These are phyloP conservation scores for Aspergillus haitiensis DNA, from an alignment of 495 filamentous ascomycete genomes.

Conservation along the genomic window DNA sequence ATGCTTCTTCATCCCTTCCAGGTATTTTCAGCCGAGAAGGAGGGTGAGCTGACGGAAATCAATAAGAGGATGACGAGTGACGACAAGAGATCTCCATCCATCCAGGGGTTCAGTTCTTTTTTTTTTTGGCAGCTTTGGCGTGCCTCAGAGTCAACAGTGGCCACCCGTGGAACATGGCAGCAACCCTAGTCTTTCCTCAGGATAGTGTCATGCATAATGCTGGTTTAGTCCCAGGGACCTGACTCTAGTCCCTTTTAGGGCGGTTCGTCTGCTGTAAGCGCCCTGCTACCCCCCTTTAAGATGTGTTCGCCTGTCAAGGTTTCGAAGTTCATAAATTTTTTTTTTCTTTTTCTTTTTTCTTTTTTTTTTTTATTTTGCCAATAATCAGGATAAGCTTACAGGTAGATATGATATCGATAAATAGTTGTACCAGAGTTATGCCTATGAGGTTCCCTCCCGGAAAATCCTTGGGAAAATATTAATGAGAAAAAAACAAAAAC, in stretches of 20 bases:
- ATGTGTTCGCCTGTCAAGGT: slow-evolving; percentile 1
- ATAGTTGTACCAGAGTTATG: too few species aligned
- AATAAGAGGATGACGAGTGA: neutral
- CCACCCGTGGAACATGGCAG: slow-evolving; percentile 18
- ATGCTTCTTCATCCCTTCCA: too few species aligned
- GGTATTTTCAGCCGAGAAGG: neutral
- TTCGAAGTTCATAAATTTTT: neutral
- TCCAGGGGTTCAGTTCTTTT: neutral
- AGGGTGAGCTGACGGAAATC: neutral
- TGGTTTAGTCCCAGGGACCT: slow-evolving; percentile 11
- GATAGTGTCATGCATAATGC: slow-evolving; percentile 1
- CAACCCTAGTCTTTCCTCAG: neutral
- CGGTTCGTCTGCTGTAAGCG: slow-evolving; percentile 1
- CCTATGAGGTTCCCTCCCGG: too few species aligned
- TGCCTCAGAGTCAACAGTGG: slow-evolving; percentile 7
- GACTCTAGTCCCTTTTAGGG: slow-evolving; percentile 15
- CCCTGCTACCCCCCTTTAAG: slow-evolving; percentile 15
- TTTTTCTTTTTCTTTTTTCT: too few species aligned
- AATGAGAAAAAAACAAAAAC: too few species aligned
- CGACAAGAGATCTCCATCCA: slow-evolving; percentile 1
- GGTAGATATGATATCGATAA: too few species aligned
- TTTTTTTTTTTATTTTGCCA: neutral
- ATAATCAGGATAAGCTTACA: neutral
- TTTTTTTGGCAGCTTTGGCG: neutral
- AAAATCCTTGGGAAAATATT: too few species aligned